Percentiles rank a stretch among this genome's conserved stretches.
Conservation (phyloP, 345 rosid species). For the Syzygium aqueum region DNA sequence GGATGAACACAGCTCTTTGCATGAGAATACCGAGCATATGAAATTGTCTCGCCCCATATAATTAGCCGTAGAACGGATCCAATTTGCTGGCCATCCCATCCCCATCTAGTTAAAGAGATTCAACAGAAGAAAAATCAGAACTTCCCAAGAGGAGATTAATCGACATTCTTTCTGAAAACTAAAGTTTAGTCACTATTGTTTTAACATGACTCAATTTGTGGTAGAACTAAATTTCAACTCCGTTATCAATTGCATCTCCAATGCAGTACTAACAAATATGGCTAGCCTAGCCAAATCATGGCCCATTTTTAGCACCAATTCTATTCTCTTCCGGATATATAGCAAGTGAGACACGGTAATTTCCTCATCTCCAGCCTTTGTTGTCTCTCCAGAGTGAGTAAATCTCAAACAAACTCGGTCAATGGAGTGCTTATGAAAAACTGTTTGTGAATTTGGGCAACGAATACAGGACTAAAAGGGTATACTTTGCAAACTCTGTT, state of each 20-base stretch:
- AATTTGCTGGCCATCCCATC: constrained; percentile 56
- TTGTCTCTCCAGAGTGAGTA: neutral
- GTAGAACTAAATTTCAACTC: neutral
- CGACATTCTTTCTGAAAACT: neutral
- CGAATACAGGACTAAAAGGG: neutral
- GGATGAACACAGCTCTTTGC: constrained; percentile 73
- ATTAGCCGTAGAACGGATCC: constrained; percentile 80
- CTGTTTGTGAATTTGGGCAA: neutral
- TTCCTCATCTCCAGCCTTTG: neutral
- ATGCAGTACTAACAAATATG: neutral
- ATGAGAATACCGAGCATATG: constrained; percentile 54
- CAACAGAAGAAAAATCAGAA: neutral
- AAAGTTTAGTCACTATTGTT: neutral
- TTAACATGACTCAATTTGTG: neutral
- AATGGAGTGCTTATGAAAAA: neutral
- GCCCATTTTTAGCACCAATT: neutral
- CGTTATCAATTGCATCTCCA: neutral
- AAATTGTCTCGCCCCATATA: constrained; percentile 72
- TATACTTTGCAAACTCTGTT: neutral
- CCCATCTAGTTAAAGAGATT: constrained; percentile 34
- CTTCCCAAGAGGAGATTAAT: neutral
- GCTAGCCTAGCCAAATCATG: neutral
- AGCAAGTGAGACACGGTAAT: neutral
- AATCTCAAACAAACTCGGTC: neutral
- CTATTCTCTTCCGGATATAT: neutral